A percentile compares a stretch with the other conserved stretches of the same genome.
These are phyloP conservation scores for Puccinia brachypodii DNA, from an alignment of 1,284 basidiomycete genomes.

Conservation along the genomic window DNA sequence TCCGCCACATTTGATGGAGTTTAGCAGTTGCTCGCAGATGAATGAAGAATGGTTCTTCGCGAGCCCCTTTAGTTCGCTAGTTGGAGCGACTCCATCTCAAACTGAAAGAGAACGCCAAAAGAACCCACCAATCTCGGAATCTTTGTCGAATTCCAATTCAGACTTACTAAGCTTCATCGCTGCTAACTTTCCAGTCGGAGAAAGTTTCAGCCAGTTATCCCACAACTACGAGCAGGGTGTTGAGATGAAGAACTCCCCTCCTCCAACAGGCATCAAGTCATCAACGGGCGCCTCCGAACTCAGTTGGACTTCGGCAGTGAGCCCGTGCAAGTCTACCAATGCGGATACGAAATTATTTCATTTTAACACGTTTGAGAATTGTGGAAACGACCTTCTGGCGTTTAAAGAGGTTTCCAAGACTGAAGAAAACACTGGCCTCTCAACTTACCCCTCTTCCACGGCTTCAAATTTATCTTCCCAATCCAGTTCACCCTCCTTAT, in stretches of 20 bases:
- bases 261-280: not conserved
- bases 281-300: not conserved
- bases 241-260: not conserved
- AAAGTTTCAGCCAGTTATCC: not conserved
- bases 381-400: not conserved
- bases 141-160: not conserved
- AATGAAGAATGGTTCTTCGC: not conserved
- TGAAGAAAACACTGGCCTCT: not conserved
- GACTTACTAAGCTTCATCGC: not conserved
- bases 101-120: not conserved
- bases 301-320: not conserved
- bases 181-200: not conserved
- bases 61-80: not conserved
- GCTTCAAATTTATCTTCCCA: not conserved
- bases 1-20: not conserved
- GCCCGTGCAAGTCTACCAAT: not conserved
- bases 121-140: not conserved
- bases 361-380: not conserved
- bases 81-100: not conserved
- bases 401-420: not conserved
- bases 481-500: slow-evolving; percentile 27
- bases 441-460: not conserved
- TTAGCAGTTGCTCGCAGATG: not conserved
- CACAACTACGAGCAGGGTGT: not conserved
- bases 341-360: not conserved